Conservation (phyloP, 2,329 filamentous ascomycete species). For the Dactylellina drechsleri region DNA sequence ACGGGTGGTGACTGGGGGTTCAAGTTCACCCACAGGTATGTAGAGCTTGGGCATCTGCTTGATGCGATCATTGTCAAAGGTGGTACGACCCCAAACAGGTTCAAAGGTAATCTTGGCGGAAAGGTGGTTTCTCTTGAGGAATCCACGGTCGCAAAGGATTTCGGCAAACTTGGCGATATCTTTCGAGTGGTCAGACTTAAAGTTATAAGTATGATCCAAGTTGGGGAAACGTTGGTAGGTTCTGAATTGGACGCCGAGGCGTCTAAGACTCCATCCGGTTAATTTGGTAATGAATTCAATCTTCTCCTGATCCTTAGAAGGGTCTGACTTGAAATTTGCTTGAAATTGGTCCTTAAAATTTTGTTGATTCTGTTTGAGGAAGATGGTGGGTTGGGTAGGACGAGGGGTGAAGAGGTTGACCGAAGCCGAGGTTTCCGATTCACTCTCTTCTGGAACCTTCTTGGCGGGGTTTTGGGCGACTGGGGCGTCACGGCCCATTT, state of each 20-base stretch:
- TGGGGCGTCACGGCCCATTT: no score
- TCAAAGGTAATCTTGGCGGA: slow-evolving; percentile 20
- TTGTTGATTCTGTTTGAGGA: slow-evolving; percentile 3
- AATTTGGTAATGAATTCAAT: slow-evolving; percentile 28
- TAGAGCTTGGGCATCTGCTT: slow-evolving; percentile 25
- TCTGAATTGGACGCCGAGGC: slow-evolving; percentile 9
- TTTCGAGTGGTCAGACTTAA: slow-evolving; percentile 7
- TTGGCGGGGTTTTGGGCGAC: neutral
- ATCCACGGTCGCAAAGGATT: slow-evolving; percentile 40
- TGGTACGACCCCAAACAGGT: slow-evolving; percentile 23
- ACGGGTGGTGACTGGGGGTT: slow-evolving; percentile 24
- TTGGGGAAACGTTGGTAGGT: slow-evolving; percentile 36
- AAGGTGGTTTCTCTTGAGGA: slow-evolving; percentile 28
- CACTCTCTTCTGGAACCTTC: neutral
- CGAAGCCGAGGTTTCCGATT: neutral
- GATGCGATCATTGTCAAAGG: neutral
- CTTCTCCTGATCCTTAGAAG: slow-evolving; percentile 36
- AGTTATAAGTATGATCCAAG: slow-evolving; percentile 20
- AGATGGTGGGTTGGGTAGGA: slow-evolving; percentile 13
- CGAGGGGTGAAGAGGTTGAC: neutral
- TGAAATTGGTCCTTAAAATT: slow-evolving; percentile 40
- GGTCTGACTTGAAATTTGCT: slow-evolving; percentile 47
- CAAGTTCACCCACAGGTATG: slow-evolving; percentile 19
- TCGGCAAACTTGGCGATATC: slow-evolving; percentile 37
- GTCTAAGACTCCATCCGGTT: slow-evolving; percentile 23